Evolutionary conservation across 73 alveolate genomes (phyloP).

Genomic region (Symbiodinium natans): DNA sequence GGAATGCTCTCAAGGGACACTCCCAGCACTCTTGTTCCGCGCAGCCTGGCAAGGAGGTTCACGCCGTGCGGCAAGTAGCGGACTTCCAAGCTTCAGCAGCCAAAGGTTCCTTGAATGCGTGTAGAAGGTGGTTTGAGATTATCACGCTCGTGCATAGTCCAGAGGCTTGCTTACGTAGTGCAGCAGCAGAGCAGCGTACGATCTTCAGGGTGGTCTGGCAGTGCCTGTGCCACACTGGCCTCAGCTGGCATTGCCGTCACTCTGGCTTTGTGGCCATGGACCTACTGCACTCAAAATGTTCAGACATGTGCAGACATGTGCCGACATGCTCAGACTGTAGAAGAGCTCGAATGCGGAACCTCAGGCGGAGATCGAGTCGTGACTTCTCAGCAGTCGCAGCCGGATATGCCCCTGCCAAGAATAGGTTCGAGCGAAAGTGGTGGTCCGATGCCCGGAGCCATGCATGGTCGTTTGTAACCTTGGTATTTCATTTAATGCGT

Average conservation of each 20-base stretch:
- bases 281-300: neutral
- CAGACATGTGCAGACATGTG: neutral
- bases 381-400: slow-evolving; percentile 18
- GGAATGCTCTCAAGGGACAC: neutral
- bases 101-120: no score
- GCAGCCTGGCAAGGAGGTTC: neutral
- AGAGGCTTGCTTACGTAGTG: no score
- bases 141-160: no score
- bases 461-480: no score
- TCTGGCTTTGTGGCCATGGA: neutral
- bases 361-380: slow-evolving; percentile 61
- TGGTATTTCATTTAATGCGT: no score
- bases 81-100: neutral
- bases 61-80: neutral
- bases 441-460: slow-evolving; percentile 11
- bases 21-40: neutral
- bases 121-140: no score
- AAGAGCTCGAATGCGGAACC: no score
- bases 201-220: slow-evolving; percentile 13
- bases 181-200: no score
- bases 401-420: slow-evolving; percentile 30
- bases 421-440: slow-evolving; percentile 83
- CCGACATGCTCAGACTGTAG: neutral
- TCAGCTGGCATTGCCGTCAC: neutral
- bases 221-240: neutral